Evolutionary conservation across 2,329 filamentous ascomycete genomes (phyloP).

Genomic region (Aspergillus ochraceus): DNA sequence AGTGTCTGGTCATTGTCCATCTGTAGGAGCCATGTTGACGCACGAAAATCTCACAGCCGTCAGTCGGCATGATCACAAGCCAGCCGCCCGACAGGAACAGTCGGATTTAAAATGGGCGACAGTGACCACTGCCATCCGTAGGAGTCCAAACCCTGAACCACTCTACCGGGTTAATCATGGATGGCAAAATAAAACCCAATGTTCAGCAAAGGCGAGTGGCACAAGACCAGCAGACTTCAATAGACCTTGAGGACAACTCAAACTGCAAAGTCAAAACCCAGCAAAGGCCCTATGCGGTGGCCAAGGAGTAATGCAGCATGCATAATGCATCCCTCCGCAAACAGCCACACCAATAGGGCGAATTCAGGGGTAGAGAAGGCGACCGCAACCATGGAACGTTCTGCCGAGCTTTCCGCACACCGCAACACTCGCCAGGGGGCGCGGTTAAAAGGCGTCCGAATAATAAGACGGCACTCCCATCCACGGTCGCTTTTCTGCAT

Average conservation of each 20-base stretch:
- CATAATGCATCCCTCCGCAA: constrained; percentile 5
- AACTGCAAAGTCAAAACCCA: background rate
- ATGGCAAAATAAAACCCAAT: background rate
- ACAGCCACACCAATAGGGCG: background rate
- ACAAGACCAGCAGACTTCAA: background rate
- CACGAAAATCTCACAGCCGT: background rate
- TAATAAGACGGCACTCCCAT: background rate
- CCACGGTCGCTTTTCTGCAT: background rate
- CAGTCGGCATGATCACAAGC: background rate
- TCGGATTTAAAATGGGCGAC: too few species aligned
- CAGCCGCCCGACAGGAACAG: too few species aligned
- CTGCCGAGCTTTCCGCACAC: constrained; percentile 22
- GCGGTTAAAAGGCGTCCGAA: background rate
- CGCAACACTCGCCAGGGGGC: constrained; percentile 10
- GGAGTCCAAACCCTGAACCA: too few species aligned
- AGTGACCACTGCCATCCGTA: too few species aligned
- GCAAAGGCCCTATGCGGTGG: background rate
- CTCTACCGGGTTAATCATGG: too few species aligned
- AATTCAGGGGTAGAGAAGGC: constrained; percentile 13
- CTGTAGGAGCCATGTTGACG: too few species aligned
- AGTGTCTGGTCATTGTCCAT: too few species aligned
- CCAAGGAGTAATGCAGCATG: background rate
- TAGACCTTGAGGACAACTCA: background rate
- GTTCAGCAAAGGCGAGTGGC: background rate
- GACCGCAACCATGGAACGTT: constrained; percentile 16